Conservation (phyloP, 805 yeast species). For the Starmerella etchellsii region DNA sequence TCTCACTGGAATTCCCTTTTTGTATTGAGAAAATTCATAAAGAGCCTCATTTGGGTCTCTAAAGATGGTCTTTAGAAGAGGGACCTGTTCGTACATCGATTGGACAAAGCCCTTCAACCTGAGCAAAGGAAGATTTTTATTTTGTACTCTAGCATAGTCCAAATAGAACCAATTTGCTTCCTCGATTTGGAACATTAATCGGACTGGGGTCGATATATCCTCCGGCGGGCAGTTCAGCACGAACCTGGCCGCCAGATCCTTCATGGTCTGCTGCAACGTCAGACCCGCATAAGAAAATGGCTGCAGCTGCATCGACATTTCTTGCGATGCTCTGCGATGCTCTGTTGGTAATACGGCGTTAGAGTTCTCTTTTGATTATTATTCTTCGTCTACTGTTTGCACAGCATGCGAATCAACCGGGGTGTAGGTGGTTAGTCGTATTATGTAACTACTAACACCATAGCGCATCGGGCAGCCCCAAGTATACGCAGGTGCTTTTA, state of each 20-base stretch:
- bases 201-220: conserved; percentile 64
- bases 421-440: no score
- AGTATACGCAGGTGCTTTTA: no score
- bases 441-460: no score
- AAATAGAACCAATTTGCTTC: conserved; percentile 97
- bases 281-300: conserved; percentile 13
- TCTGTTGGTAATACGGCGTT: no score
- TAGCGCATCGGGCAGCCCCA: no score
- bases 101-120: conserved; percentile 67
- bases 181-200: conserved; percentile 87
- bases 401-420: no score
- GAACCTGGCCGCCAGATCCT: conserved; percentile 75
- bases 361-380: no score
- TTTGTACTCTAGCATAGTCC: conserved; percentile 62
- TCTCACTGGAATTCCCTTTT: conserved; percentile 83
- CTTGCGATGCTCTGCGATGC: no score
- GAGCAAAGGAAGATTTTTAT: conserved; percentile 63
- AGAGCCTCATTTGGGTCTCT: conserved; percentile 44
- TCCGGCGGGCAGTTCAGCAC: conserved; percentile 85
- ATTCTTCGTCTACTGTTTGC: no score
- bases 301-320: background rate
- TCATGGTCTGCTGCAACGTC: conserved; percentile 22
- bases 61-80: conserved; percentile 27
- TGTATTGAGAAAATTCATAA: conserved; percentile 68
- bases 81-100: conserved; percentile 67